phyloP scores from a whole-genome alignment of 306 rosid genomes.

The Benincasa hispida region DNA sequence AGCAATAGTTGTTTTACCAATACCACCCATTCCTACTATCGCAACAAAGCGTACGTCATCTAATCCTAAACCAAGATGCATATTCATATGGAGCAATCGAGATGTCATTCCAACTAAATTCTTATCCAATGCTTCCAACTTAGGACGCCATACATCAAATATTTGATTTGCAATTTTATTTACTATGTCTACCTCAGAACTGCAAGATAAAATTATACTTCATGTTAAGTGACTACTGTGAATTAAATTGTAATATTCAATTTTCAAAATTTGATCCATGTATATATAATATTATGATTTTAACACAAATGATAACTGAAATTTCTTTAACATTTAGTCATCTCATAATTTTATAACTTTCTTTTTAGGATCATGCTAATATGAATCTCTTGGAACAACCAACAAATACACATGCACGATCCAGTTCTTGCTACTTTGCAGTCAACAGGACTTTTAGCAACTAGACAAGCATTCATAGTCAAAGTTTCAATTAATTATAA shows the following conservation, averaged over 20 bases:
- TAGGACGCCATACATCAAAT: neutral
- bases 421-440: too few species aligned
- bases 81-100: neutral
- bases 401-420: too few species aligned
- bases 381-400: too few species aligned
- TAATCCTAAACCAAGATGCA: neutral
- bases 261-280: neutral
- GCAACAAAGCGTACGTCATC: neutral
- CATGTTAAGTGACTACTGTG: neutral
- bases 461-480: too few species aligned
- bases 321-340: neutral
- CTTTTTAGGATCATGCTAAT: too few species aligned
- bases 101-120: neutral
- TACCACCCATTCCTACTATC: conserved; percentile 17
- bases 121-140: neutral
- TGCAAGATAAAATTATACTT: neutral
- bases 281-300: neutral
- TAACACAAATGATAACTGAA: neutral
- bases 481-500: too few species aligned
- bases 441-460: too few species aligned
- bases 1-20: conserved; percentile 6
- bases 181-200: neutral
- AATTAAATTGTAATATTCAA: neutral
- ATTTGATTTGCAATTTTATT: neutral
- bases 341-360: neutral